Base-by-base conservation (phyloP, 495 filamentous ascomycete genomes). In the Xeromyces bisporus region DNA sequence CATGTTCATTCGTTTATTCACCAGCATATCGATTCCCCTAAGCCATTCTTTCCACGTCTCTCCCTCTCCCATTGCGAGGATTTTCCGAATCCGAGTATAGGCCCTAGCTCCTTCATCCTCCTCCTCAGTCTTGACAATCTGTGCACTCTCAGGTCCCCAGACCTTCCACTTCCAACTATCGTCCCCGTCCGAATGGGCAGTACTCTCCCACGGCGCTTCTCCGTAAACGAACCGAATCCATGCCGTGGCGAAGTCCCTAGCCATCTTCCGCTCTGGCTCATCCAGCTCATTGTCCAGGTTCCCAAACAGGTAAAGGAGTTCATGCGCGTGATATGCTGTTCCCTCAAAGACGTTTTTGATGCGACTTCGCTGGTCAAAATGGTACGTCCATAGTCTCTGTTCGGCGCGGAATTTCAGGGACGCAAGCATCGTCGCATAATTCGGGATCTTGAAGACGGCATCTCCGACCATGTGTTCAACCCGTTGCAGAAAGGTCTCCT, bases 391-490 rank as follows among this genome's bases (percentile, higher is more conserved):
- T 0, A 42, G 11, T 0, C 29, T 18, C 0, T 32, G 29, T 6
- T 37, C 3, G 2, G 16, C 20, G 20, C 25, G 1, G 6, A 15
- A 26, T 31, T 40, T 6, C 28, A 27, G 7, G 20, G 20, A 21
- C 20, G 9, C 20, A 21, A 29, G 16, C 5, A 29, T n/a, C 4
- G 43, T 35, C 0, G 39, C 31, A 17, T 47, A 50, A 10, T 53
- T 53, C 0, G 42, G 44, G 5, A 53, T 41, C 11, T 47, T 48
- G 36, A 50, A 53, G 29, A 53, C 35, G 0, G 34, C 44, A 32
- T 53, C 47, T 12, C 50, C 47, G 27, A 42, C 48, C 47, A 53
- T 50, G 16, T 50, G 39, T 26, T 53, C 47, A 5, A 50, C 37
- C 8, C 41, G 35, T n/a, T 10, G 9, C 1, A 48, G 29, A 7